These are phyloP conservation scores for Neurospora discreta DNA, from an alignment of 495 filamentous ascomycete species.

Conservation along the genomic window DNA sequence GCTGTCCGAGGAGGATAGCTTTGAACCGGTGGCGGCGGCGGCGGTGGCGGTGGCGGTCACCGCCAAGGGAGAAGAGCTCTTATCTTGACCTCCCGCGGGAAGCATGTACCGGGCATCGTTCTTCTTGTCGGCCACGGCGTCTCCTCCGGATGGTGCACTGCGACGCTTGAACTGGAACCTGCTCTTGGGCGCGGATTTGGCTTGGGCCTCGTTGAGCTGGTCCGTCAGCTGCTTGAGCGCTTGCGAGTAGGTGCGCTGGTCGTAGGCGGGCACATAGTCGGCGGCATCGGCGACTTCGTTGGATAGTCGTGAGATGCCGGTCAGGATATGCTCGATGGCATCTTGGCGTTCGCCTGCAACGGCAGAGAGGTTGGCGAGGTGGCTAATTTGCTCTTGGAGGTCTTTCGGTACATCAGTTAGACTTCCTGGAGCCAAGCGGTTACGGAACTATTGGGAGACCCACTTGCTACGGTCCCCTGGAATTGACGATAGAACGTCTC, in stretches of 20 bases:
- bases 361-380: constrained; percentile 22
- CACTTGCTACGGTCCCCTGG: constrained; percentile 60
- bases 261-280: constrained; percentile 34
- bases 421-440: background rate
- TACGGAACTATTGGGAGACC: background rate
- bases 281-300: constrained; percentile 33
- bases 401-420: constrained; percentile 13
- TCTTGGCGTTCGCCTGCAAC: constrained; percentile 34
- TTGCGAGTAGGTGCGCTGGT: constrained; percentile 32
- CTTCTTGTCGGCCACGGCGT: constrained; percentile 1
- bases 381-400: constrained; percentile 31
- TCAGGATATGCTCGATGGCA: constrained; percentile 32
- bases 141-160: background rate
- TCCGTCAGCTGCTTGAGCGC: constrained; percentile 32
- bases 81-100: background rate
- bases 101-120: constrained; percentile 2
- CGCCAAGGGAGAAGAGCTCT: background rate
- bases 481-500: constrained; percentile 74
- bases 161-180: constrained; percentile 36
- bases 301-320: constrained; percentile 31
- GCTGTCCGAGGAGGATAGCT: constrained; percentile 12
- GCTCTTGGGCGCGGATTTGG: constrained; percentile 28
- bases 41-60: background rate
- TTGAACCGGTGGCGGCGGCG: background rate
- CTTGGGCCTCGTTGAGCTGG: constrained; percentile 30